phyloP scores from a whole-genome alignment of 2,329 filamentous ascomycete species.

The Ploettnerulaceae sp. region DNA sequence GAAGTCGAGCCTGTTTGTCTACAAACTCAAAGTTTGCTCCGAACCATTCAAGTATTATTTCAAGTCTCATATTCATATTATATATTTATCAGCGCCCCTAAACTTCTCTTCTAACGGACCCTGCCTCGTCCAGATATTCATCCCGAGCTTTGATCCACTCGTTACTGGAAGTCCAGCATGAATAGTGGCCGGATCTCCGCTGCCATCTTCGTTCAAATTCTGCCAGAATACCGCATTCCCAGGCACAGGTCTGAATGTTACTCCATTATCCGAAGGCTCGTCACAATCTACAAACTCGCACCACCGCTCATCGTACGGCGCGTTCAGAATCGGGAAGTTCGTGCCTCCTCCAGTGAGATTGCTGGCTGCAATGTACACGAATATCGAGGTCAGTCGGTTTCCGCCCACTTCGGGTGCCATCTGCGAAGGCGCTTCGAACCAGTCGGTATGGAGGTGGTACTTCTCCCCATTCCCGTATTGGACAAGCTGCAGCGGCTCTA shows the following conservation, averaged over 20 bases:
- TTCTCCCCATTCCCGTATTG: constrained; percentile 52
- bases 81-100: constrained; percentile 14
- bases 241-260: constrained; percentile 51
- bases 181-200: constrained; percentile 50
- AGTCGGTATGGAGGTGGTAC: constrained; percentile 55
- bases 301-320: constrained; percentile 38
- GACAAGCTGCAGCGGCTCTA: constrained; percentile 56
- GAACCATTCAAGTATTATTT: background rate
- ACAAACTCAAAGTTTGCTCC: background rate
- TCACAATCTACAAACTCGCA: constrained; percentile 53
- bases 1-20: too few species aligned
- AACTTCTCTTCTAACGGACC: constrained; percentile 16
- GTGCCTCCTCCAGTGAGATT: constrained; percentile 52
- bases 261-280: constrained; percentile 35
- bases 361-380: constrained; percentile 49
- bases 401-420: constrained; percentile 16
- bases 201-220: constrained; percentile 51
- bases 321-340: constrained; percentile 48
- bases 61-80: background rate
- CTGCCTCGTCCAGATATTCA: constrained; percentile 50
- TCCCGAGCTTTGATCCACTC: constrained; percentile 50
- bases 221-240: constrained; percentile 58
- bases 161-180: constrained; percentile 56
- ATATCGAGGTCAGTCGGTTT: constrained; percentile 45
- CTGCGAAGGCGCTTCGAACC: constrained; percentile 33